Base-by-base conservation (phyloP, 192 early-diverging fungal genomes). In the Mortierella alpina region DNA sequence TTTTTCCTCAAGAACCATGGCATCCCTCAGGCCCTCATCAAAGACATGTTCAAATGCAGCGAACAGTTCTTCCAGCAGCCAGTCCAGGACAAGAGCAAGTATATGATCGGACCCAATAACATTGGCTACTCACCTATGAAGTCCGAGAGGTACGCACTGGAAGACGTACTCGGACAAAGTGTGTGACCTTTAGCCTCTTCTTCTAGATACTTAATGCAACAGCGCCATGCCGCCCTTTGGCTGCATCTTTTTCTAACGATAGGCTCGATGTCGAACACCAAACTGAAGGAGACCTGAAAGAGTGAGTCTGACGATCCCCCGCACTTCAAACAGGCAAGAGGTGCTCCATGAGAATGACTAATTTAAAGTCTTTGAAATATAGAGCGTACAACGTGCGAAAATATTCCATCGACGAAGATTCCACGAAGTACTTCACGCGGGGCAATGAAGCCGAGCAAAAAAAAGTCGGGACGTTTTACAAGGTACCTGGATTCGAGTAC, bases 1-100 rank as follows among this genome's bases (percentile, higher is more conserved):
- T 87, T 91, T 67, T 91, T 88, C 59, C 82, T 90, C 50, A 84
- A 83, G 52, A 88, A 91, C 71, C 90, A 92, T 70, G 89, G 87
- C 23, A 72, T 92, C 58, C 60, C 84, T 17, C 73, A 86, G 41
- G 42, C 67, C 12, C 59, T 80, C 10, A 82, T 91, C 47, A 83
- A 89, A 60, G 23, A 57, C 18, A 87, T 90, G 50, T 92, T 92
- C 79, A 74, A 59, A 13, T n/a, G 87, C 83, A 76, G 83, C 14
- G 84, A 86, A 50, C 12, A 64, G 31, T 92, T 83, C 66, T 92
- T 92, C 72, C 77, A 85, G 49, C 72, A 63, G 8, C 84, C 89
- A 15, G 41, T 75, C 23, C 82, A 86, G 44, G 63, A 66, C 44
- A 92, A 92, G 47, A 40, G 13, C 11, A 60, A 71, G 60, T 71